These are phyloP conservation scores for Spatholobus suberectus DNA, from an alignment of 306 rosid species.

Conservation along the genomic window DNA sequence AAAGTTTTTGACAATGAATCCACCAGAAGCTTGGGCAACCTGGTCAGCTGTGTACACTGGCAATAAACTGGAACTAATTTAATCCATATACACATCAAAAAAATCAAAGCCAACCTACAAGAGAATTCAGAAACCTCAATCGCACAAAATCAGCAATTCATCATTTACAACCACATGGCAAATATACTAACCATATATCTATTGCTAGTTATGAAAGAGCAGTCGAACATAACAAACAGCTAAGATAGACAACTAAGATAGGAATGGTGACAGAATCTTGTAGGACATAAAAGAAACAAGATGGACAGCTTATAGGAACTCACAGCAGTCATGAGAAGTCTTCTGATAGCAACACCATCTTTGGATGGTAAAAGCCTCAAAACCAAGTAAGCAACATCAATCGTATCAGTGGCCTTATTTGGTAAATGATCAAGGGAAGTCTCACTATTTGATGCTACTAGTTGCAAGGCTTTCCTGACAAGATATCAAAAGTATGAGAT, in stretches of 20 bases:
- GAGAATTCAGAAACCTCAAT: conserved; percentile 9
- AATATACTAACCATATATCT: conserved; percentile 20
- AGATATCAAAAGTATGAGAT: conserved; percentile 35
- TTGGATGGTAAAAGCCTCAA: conserved; percentile 80
- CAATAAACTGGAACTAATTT: conserved; percentile 4
- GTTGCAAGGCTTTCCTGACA: conserved; percentile 82
- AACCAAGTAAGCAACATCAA: conserved; percentile 72
- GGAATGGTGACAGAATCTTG: conserved; percentile 22
- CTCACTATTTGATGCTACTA: conserved; percentile 53
- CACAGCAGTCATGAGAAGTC: conserved; percentile 96
- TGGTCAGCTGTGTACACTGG: neutral
- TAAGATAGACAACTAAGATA: conserved; percentile 9
- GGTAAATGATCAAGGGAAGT: conserved; percentile 46
- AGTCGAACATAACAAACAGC: neutral
- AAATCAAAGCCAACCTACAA: neutral
- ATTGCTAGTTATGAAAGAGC: neutral
- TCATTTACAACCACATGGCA: conserved; percentile 4
- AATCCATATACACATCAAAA: neutral
- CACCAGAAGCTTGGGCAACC: neutral
- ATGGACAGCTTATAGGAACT: conserved; percentile 50
- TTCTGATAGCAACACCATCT: conserved; percentile 86
- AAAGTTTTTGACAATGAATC: neutral
- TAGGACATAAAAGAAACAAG: conserved; percentile 6
- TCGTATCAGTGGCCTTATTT: conserved; percentile 44
- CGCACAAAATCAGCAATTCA: conserved; percentile 16